Evolutionary conservation across 306 rosid genomes (phyloP), one percentile per base, ranked within the genome.

Genomic region (Gillenia trifoliata): DNA sequence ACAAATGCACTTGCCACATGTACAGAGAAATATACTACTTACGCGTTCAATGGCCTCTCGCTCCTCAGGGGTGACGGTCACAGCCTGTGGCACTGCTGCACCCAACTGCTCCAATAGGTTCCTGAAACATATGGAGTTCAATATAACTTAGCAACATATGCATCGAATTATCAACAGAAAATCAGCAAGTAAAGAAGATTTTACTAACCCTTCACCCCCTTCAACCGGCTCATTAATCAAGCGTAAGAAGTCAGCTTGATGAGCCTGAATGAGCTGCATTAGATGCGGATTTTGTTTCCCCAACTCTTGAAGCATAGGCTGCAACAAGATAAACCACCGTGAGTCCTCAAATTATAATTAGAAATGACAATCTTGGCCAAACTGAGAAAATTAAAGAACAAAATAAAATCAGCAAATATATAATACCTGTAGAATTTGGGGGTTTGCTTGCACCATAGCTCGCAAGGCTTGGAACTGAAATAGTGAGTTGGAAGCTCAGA

Each of bases 271-370:
- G 68, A 83, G 83, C 74, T 76, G 75, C 86, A 83, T 75, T 13
- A 83, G 73, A 20, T 75, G 72, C 22, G 86, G 86, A 55, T 83
- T 83, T 67, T 83, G 86, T 50, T 83, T 79, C 49, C 83, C 86
- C 8, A 83, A 68, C 81, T 83, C 86, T 40, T 79, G 86, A 64
- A 83, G 86, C 86, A 83, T 83, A 23, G 86, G 86, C 86, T 83
- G 73, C 72, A 59, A 75, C 43, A 70, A 36, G 38, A 43, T 57
- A 29, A 20, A 22, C 59, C n/a, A 25, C 22, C 59, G 3, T 41
- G 19, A 61, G 41, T 47, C 16, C 52, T 55, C 45, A 34, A 22
- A 62, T 23, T 63, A 62, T 40, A 22, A 26, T 29, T 7, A 16
- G 26, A 30, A 36, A 56, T 7, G 43, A 30, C 40, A 29, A 10